A percentile compares a stretch with the other conserved stretches of the same genome.
These are phyloP conservation scores for Pseudogymnoascus sp. DNA, from an alignment of 2,329 filamentous ascomycete genomes.

Conservation along the genomic window DNA sequence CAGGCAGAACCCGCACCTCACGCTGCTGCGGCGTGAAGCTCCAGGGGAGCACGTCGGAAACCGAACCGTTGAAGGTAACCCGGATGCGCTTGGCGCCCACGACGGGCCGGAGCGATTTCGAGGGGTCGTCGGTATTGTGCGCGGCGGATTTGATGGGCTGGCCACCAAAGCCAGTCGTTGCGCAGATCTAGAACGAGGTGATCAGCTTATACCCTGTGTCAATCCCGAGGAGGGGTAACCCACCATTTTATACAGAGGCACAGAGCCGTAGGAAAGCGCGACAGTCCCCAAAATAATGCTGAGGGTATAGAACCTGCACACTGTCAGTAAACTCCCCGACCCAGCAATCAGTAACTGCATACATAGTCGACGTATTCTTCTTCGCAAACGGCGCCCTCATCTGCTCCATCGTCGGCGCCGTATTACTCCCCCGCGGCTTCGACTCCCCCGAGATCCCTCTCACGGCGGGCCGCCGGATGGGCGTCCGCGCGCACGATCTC, in stretches of 20 bases:
- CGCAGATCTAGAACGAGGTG: conserved; percentile 54
- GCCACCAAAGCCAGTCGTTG: conserved; percentile 84
- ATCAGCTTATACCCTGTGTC: conserved; percentile 14
- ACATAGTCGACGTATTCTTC: conserved; percentile 62
- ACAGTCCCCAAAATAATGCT: conserved; percentile 74
- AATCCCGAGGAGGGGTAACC: conserved; percentile 13
- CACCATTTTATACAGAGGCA: conserved; percentile 84
- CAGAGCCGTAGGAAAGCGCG: conserved; percentile 72
- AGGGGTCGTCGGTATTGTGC: conserved; percentile 57
- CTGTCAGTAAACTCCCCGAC: neutral
- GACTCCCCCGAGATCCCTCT: neutral
- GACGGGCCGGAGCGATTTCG: conserved; percentile 72
- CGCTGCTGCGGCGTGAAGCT: conserved; percentile 96
- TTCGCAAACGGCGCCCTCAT: conserved; percentile 55
- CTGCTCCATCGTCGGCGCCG: conserved; percentile 52
- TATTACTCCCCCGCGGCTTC: neutral
- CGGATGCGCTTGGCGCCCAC: conserved; percentile 75
- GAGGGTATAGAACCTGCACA: conserved; percentile 61
- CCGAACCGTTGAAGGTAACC: conserved; percentile 92
- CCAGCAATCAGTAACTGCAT: conserved; percentile 19
- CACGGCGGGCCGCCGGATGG: conserved; percentile 4
- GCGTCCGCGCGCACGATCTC: neutral
- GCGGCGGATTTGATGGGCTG: conserved; percentile 78
- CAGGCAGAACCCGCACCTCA: conserved; percentile 88
- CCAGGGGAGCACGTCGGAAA: conserved; percentile 93